Conservation (phyloP, 208 protist genomes). For the Trypanosoma cruzi region DNA sequence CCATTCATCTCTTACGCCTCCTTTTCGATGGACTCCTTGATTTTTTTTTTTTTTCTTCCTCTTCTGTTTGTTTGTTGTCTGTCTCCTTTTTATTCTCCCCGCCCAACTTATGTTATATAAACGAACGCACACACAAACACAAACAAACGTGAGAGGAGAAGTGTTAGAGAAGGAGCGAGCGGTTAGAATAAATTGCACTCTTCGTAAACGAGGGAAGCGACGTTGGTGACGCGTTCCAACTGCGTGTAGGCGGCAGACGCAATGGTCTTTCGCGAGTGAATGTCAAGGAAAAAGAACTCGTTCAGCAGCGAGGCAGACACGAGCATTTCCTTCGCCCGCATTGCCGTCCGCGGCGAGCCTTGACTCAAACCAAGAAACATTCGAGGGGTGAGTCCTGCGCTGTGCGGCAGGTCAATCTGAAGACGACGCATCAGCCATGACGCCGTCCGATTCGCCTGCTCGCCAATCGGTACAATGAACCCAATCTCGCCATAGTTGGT, state of each 20-base stretch:
- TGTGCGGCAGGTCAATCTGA: conserved; percentile 62
- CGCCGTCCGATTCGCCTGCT: conserved; percentile 67
- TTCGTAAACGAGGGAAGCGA: conserved; percentile 55
- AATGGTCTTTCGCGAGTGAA: conserved; percentile 58
- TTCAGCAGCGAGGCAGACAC: conserved; percentile 61
- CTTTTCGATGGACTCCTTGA: not conserved
- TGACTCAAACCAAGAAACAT: conserved; percentile 81
- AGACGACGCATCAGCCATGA: conserved; percentile 66
- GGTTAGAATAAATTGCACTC: conserved; percentile 39
- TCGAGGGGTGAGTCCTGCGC: conserved; percentile 64
- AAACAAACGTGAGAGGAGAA: not conserved
- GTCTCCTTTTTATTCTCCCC: not conserved
- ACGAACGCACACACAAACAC: not conserved
- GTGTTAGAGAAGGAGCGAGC: not conserved
- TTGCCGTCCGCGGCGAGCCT: conserved; percentile 45
- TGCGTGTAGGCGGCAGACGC: conserved; percentile 69
- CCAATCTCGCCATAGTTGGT: conserved; percentile 88
- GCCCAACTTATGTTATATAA: too few relatives aligned
- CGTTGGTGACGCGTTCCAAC: conserved; percentile 66
- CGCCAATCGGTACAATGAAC: conserved; percentile 72
- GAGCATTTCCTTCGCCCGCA: conserved; percentile 62
- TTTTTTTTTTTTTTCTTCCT: not conserved
- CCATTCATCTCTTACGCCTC: not conserved
- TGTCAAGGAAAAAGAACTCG: conserved; percentile 57
- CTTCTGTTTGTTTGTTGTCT: not conserved